phyloP scores from a whole-genome alignment of 495 filamentous ascomycete species.

The Hypoxylon fragiforme region DNA sequence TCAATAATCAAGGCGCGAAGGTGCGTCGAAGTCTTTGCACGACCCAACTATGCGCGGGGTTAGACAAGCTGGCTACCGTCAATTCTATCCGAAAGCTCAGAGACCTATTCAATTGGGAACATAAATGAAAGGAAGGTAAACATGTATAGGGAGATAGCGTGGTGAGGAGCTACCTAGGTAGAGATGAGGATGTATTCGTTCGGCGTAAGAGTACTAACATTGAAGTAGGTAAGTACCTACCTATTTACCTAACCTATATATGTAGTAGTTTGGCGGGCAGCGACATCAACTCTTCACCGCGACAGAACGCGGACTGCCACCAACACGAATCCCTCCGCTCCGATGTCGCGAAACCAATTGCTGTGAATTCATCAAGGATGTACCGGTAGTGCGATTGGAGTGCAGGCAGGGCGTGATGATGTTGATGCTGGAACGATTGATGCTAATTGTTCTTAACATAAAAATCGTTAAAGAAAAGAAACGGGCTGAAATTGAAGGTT shows the following conservation, averaged over 20 bases:
- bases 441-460: constrained; percentile 13
- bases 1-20: constrained; percentile 6
- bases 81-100: constrained; percentile 2
- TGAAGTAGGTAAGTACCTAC: too few relatives aligned
- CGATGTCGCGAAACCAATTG: constrained; percentile 21
- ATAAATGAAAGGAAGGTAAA: too few relatives aligned
- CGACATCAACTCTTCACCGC: constrained; percentile 31
- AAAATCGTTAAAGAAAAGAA: constrained; percentile 7
- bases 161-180: too few relatives aligned
- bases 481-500: constrained; percentile 40
- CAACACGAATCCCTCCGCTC: constrained; percentile 33
- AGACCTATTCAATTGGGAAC: not conserved
- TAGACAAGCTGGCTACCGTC: constrained; percentile 6
- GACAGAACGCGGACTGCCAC: constrained; percentile 24
- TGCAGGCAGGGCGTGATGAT: not conserved
- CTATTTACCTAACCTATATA: too few relatives aligned
- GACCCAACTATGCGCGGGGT: constrained; percentile 21
- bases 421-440: constrained; percentile 7
- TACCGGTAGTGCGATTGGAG: constrained; percentile 2
- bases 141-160: too few relatives aligned
- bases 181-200: too few relatives aligned
- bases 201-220: too few relatives aligned
- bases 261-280: not conserved
- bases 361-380: constrained; percentile 29
- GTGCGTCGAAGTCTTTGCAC: constrained; percentile 7